phyloP scores from a whole-genome alignment of 352 stramenopile species.

The Sclerospora graminicola region DNA sequence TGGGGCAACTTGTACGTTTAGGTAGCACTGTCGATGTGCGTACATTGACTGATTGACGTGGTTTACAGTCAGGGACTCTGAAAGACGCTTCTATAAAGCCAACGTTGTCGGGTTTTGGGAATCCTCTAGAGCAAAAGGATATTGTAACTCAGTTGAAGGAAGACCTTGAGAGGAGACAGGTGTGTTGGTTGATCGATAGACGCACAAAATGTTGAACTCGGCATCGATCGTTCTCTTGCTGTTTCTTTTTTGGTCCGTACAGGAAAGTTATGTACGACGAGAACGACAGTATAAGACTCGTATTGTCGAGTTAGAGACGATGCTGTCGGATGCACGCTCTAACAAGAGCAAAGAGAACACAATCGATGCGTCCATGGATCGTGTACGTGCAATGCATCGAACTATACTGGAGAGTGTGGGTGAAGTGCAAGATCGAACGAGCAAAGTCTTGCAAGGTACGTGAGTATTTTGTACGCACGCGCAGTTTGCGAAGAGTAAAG shows the following conservation, averaged over 20 bases:
- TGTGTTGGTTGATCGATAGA: constrained; percentile 1
- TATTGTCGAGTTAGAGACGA: no score
- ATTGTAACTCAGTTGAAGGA: constrained; percentile 47
- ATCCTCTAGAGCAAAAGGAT: constrained; percentile 34
- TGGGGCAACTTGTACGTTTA: neutral
- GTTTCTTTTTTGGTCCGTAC: no score
- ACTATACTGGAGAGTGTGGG: constrained; percentile 85
- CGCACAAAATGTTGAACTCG: constrained; percentile 75
- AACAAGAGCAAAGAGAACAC: constrained; percentile 65
- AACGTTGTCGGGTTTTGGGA: no score
- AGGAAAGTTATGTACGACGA: no score
- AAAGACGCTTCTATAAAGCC: no score
- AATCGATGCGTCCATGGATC: constrained; percentile 66
- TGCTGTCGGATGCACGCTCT: constrained; percentile 72
- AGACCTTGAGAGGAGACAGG: constrained; percentile 47
- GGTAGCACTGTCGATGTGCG: no score
- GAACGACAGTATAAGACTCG: no score
- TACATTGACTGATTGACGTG: no score
- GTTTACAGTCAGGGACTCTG: no score
- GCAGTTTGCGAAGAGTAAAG: no score
- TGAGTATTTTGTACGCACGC: no score
- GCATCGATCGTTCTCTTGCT: no score
- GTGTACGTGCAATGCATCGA: constrained; percentile 78
- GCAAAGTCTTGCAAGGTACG: constrained; percentile 79
- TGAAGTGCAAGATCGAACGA: constrained; percentile 85